Evolutionary conservation across 2,329 filamentous ascomycete genomes (phyloP).

Genomic region (Helotiales sp.): DNA sequence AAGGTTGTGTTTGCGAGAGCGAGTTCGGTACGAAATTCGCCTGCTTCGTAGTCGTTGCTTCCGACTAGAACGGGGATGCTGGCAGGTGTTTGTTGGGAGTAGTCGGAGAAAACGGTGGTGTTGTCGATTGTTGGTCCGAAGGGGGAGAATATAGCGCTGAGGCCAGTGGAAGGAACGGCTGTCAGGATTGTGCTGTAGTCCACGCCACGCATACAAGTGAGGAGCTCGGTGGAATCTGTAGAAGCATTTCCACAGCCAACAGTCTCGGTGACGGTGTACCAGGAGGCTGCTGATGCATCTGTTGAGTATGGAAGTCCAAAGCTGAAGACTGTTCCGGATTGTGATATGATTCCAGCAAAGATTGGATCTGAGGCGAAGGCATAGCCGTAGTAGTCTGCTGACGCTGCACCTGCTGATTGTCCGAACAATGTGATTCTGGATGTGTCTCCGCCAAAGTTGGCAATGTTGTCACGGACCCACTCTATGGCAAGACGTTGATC

Average conservation of each 20-base stretch:
- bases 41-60: conserved; percentile 32
- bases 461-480: conserved; percentile 40
- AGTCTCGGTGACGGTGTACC: conserved; percentile 14
- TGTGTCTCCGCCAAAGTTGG: conserved; percentile 38
- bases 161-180: not conserved
- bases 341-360: conserved; percentile 25
- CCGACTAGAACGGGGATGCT: conserved; percentile 28
- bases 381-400: conserved; percentile 20
- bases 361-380: conserved; percentile 26
- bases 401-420: conserved; percentile 54
- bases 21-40: conserved; percentile 24
- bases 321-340: conserved; percentile 19
- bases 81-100: conserved; percentile 15
- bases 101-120: conserved; percentile 19
- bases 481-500: conserved; percentile 58
- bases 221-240: conserved; percentile 6
- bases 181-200: conserved; percentile 10
- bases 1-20: conserved; percentile 4
- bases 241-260: conserved; percentile 24
- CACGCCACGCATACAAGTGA: conserved; percentile 16
- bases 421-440: conserved; percentile 58
- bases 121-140: conserved; percentile 22
- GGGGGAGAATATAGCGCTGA: not conserved
- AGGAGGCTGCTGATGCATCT: conserved; percentile 12
- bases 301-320: conserved; percentile 6